phyloP scores from a whole-genome alignment of 345 rosid species.

The Lepidium didymum region DNA sequence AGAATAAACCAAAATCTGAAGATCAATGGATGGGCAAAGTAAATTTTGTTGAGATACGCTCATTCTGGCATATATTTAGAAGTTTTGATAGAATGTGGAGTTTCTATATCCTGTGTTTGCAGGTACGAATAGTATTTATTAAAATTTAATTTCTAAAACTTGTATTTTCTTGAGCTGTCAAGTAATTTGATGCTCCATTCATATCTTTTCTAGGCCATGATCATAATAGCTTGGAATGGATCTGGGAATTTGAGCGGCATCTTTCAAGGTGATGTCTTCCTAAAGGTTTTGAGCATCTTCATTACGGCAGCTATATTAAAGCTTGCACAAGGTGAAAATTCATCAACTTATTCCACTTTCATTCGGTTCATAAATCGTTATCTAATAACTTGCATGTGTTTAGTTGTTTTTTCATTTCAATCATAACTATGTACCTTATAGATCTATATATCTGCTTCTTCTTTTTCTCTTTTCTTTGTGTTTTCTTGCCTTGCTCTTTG shows the following conservation, averaged over 20 bases:
- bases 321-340: conserved; percentile 45
- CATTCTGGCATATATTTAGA: conserved; percentile 62
- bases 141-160: not conserved
- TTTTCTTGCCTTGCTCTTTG: not conserved
- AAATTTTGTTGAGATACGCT: conserved; percentile 50
- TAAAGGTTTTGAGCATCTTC: conserved; percentile 55
- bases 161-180: not conserved
- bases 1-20: conserved; percentile 28
- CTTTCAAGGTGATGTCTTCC: conserved; percentile 47
- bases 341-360: not conserved
- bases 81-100: conserved; percentile 67
- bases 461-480: not conserved
- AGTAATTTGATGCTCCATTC: conserved; percentile 9
- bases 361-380: not conserved
- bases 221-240: conserved; percentile 60
- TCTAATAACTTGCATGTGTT: not conserved
- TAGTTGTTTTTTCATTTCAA: not conserved
- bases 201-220: conserved; percentile 47
- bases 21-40: conserved; percentile 46
- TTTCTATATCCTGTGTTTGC: conserved; percentile 47
- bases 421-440: not conserved
- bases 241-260: conserved; percentile 36
- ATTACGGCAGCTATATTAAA: conserved; percentile 59
- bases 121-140: conserved; percentile 26
- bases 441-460: not conserved